A percentile compares a stretch with the other conserved stretches of the same genome.
Evolutionary conservation across 495 filamentous ascomycete genomes (phyloP).

Genomic region (Filosporella fistucella): DNA sequence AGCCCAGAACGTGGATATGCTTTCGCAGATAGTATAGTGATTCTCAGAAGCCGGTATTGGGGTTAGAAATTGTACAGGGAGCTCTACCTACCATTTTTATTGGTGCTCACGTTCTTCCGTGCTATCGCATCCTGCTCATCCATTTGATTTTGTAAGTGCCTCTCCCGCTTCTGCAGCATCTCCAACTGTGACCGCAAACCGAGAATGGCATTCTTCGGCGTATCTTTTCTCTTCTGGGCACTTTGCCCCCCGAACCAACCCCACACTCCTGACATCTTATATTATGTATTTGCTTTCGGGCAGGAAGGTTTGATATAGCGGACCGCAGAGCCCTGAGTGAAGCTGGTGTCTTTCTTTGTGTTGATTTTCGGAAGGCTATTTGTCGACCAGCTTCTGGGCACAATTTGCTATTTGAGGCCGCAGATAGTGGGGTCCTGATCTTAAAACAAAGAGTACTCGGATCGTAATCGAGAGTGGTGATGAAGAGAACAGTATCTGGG

Average conservation of each 20-base stretch:
- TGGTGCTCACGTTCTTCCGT: conserved; percentile 82
- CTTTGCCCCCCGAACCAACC: conserved; percentile 80
- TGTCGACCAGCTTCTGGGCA: background rate
- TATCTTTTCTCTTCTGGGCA: conserved; percentile 82
- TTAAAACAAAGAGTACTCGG: conserved; percentile 2
- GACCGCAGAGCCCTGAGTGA: conserved; percentile 9
- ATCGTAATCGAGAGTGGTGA: background rate
- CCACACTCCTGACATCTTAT: conserved; percentile 62
- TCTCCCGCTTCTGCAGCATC: conserved; percentile 96
- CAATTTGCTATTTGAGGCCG: conserved; percentile 15
- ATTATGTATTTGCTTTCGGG: conserved; percentile 2
- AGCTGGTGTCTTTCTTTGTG: background rate
- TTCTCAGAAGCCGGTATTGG: background rate
- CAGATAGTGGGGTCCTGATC: conserved; percentile 16
- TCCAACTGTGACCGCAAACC: conserved; percentile 83
- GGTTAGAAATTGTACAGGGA: too few species aligned
- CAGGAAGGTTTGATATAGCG: background rate
- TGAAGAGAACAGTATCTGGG: background rate
- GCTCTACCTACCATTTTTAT: conserved; percentile 74
- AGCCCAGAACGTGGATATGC: background rate
- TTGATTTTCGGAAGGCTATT: background rate
- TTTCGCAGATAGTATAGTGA: background rate
- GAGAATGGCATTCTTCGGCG: conserved; percentile 95
- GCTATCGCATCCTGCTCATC: conserved; percentile 88
- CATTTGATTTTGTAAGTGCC: conserved; percentile 85